Evolutionary conservation across 2,329 filamentous ascomycete genomes (phyloP), one percentile per base, ranked within the genome.

Genomic region (Westerdykella ornata): DNA sequence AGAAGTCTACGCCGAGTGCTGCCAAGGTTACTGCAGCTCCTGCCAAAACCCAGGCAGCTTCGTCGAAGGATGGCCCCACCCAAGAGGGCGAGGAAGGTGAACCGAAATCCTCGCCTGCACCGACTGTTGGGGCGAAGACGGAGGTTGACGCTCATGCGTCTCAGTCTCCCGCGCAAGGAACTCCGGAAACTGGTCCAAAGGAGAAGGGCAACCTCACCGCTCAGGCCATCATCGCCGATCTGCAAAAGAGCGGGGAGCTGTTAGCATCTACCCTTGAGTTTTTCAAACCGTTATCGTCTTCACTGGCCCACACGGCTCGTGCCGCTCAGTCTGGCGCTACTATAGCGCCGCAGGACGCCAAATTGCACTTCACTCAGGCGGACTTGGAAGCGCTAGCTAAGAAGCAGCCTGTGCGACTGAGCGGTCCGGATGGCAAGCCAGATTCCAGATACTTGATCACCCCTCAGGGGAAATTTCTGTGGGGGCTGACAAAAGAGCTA

Each of bases 381-480:
- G 68, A 71, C 41, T 58, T 72, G 5, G 65, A 69, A 18, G 66
- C 63, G 9, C 55, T 80, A 30, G 70, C 80, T 2, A 80, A 84
- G 46, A 80, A 79, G 41, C 74, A 62, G 46, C 76, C 60, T 3
- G 56, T 73, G 11, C 65, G 65, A 18, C 65, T 71, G 15, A 64
- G 62, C 20, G 65, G 65, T n/a, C 58, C 67, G n/a, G 64, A 70
- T 17, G 65, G 61, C 22, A 67, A 62, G n/a, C 51, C 64, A 19
- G 71, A 69, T 44, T 67, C 68, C 1, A 75, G 82, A 18, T 80
- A 85, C 48, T 74, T 89, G 51, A 78, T 89, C 39, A 88, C 85
- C 0, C 83, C 85, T 0, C 81, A 84, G 46, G 85, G 85, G 9
- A 81, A 86, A 47, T 85, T 84, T 58, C 72, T 90, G n/a, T 80